A percentile compares a stretch with the other conserved stretches of the same genome.
These are phyloP conservation scores for Kodamaea leandrae DNA, from an alignment of 805 yeast genomes.

Conservation along the genomic window DNA sequence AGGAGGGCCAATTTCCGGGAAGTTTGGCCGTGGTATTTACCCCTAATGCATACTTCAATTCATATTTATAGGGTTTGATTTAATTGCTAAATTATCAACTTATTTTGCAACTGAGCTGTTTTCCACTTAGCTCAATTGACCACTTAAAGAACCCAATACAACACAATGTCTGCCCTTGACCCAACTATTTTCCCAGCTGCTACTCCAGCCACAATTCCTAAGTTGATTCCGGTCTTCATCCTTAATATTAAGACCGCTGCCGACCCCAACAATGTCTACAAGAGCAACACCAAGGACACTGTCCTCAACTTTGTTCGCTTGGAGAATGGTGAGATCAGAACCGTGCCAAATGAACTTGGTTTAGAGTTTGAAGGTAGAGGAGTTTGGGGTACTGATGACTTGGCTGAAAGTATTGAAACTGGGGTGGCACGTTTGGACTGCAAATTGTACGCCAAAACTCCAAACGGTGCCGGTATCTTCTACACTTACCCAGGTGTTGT, in stretches of 20 bases:
- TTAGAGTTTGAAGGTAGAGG: constrained; percentile 28
- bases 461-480: constrained; percentile 41
- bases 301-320: constrained; percentile 23
- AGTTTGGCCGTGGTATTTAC: no score
- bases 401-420: constrained; percentile 32
- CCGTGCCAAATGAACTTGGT: constrained; percentile 31
- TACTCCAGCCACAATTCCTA: constrained; percentile 22
- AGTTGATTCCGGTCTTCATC: constrained; percentile 31
- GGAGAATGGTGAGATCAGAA: constrained; percentile 27
- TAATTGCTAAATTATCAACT: no score
- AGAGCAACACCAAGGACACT: constrained; percentile 17
- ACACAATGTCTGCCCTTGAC: constrained; percentile 6
- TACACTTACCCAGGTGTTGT: constrained; percentile 51
- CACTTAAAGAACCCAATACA: no score
- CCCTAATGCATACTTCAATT: no score
- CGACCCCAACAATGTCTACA: constrained; percentile 20
- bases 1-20: no score
- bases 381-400: constrained; percentile 48
- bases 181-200: constrained; percentile 9
- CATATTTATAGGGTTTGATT: no score
- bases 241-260: constrained; percentile 25
- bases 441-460: constrained; percentile 45
- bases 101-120: no score
- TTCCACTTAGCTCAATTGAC: no score
- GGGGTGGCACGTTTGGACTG: constrained; percentile 44